These are phyloP conservation scores for Sanghuangporus weigelae DNA, from an alignment of 1,284 basidiomycete species.

Conservation along the genomic window DNA sequence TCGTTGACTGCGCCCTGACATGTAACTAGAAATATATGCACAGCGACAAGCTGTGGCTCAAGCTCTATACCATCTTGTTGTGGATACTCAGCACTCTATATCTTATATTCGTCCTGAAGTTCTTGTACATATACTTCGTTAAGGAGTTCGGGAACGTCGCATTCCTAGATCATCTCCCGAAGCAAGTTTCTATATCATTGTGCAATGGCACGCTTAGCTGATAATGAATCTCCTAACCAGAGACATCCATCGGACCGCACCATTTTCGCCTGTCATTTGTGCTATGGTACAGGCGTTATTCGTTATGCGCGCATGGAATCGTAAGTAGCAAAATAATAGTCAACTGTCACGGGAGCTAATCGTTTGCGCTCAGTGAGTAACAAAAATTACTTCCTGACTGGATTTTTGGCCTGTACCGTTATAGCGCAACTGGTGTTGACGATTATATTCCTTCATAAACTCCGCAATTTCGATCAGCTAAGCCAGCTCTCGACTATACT, in stretches of 20 bases:
- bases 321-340: background rate
- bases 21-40: constrained; percentile 1
- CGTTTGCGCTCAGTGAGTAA: constrained; percentile 3
- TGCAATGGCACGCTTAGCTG: background rate
- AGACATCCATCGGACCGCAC: background rate
- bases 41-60: background rate
- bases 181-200: background rate
- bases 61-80: constrained; percentile 4
- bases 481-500: background rate
- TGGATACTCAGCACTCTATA: constrained; percentile 10
- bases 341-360: background rate
- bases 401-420: background rate
- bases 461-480: background rate
- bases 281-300: constrained; percentile 2
- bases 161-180: background rate
- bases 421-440: background rate
- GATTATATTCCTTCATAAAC: background rate
- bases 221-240: background rate
- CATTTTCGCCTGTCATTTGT: background rate
- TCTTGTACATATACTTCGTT: constrained; percentile 6
- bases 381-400: constrained; percentile 4
- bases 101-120: constrained; percentile 4
- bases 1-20: background rate
- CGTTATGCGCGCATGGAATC: background rate
- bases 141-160: background rate